Evolutionary conservation across 331 rosid genomes (phyloP).

Genomic region (Pyracantha coccinea): DNA sequence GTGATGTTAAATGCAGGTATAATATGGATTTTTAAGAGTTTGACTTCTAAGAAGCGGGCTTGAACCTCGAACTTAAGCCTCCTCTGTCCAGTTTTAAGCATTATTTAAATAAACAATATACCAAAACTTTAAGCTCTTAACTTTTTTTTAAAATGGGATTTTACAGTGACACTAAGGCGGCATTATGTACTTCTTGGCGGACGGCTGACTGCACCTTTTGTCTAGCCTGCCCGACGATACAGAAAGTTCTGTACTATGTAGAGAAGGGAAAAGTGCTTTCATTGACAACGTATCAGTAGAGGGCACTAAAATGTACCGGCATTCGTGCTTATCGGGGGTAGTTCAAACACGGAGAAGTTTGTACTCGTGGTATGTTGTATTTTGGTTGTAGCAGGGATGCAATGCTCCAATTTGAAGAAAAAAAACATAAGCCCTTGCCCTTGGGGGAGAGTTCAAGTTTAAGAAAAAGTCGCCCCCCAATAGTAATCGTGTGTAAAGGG

Average conservation of each 20-base stretch:
- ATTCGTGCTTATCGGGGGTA: background rate
- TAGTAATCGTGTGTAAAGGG: background rate
- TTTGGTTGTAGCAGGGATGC: conserved; percentile 2
- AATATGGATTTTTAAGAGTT: background rate
- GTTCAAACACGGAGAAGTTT: conserved; percentile 2
- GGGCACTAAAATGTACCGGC: conserved; percentile 8
- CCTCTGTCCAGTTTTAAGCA: background rate
- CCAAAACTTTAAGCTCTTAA: background rate
- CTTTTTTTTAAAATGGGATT: background rate
- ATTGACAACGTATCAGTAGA: background rate
- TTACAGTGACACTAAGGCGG: background rate
- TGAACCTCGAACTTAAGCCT: background rate
- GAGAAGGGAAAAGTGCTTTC: conserved; percentile 9
- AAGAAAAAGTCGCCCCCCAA: background rate
- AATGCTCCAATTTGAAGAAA: conserved; percentile 5
- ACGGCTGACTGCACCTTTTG: background rate
- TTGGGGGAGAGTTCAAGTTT: background rate
- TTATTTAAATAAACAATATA: background rate
- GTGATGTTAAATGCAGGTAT: conserved; percentile 14
- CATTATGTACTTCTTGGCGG: background rate
- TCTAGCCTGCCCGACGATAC: conserved; percentile 5
- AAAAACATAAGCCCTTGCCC: background rate
- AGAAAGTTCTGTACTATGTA: background rate
- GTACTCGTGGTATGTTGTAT: conserved; percentile 10
- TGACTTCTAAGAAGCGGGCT: background rate